These are phyloP conservation scores for Yarrowia hollandica DNA, from an alignment of 805 yeast genomes.

Conservation along the genomic window DNA sequence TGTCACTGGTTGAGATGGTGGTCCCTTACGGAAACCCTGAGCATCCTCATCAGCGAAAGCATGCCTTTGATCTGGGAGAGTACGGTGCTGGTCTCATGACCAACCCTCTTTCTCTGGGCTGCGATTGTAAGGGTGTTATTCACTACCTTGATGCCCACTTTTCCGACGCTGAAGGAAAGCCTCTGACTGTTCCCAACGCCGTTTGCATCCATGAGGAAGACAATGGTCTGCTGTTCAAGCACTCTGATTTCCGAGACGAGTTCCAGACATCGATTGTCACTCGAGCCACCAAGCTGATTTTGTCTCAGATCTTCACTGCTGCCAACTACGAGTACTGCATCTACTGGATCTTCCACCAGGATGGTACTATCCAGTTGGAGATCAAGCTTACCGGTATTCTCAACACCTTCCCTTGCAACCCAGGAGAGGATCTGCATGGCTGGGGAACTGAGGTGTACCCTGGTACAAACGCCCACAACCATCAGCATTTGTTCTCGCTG, in stretches of 20 bases:
- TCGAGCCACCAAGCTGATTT: conserved; percentile 69
- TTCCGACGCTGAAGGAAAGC: conserved; percentile 64
- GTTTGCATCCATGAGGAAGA: conserved; percentile 86
- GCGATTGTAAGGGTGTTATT: conserved; percentile 84
- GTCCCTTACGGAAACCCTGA: conserved; percentile 82
- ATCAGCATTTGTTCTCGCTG: conserved; percentile 77
- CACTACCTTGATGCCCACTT: conserved; percentile 82
- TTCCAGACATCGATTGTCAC: conserved; percentile 63
- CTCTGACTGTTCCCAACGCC: conserved; percentile 71
- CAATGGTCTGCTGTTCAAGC: conserved; percentile 76
- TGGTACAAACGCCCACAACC: conserved; percentile 79
- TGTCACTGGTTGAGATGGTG: conserved; percentile 78
- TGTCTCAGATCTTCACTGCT: conserved; percentile 83
- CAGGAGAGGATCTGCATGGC: conserved; percentile 65
- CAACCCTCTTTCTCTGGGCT: conserved; percentile 73
- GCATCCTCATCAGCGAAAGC: conserved; percentile 80
- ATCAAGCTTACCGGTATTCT: conserved; percentile 79
- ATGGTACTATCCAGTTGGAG: conserved; percentile 78
- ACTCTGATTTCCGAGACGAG: conserved; percentile 80
- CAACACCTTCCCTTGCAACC: conserved; percentile 64
- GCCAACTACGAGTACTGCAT: conserved; percentile 84
- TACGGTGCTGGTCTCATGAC: conserved; percentile 87
- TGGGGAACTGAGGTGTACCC: conserved; percentile 84
- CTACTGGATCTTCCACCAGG: conserved; percentile 81
- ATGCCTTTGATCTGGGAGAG: conserved; percentile 84